Base-by-base conservation (phyloP, 768 basidiomycete genomes). In the Rhodotorula sphaerocarpa region DNA sequence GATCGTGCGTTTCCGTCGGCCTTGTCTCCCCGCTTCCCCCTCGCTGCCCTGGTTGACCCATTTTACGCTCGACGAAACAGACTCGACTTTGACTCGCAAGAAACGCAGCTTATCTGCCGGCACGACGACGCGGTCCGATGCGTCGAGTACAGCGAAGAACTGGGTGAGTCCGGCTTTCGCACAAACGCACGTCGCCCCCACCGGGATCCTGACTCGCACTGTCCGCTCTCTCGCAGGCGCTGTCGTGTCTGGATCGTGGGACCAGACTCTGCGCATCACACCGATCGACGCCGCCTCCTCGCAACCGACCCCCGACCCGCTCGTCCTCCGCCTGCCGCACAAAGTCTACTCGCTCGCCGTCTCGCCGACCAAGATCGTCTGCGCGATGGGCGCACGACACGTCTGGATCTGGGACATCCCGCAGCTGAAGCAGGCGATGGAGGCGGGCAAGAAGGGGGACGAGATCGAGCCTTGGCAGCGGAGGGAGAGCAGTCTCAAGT, bases 401-500 rank as follows among this genome's bases (percentile, higher is more conserved):
- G 89, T 97, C 71, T 82, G 88, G 72, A 90, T 96, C 18, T 96
- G 87, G 70, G 89, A 92, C 70, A 78, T 90, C 21, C 79, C 88
- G 31, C 85, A 84, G 64, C 86, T 96, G 83, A 65, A 65, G 28
- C 55, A 69, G 20, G 70, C 70, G 31, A 53, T 71, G 3, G 61
- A 64, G 44, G 61, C 65, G 52, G 78, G 51, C 23, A 80, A 58
- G 44, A 46, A 20, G 0, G 68, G 57, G n/a, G 45, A 45, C 15
- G 57, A 55, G 14, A 57, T 69, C 27, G 76, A 79, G 55, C 86
- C 88, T 0, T 79, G 82, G 55, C 88, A 91, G 72, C 81, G 84
- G 74, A 77, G 95, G 65, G 95, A 96, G 77, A 90, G 88, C 74
- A 90, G 88, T 68, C 76, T 99, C 63, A 95, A 95, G 75, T 96